Conservation (phyloP, 106 monocot genomes). For the Allium sativum region DNA sequence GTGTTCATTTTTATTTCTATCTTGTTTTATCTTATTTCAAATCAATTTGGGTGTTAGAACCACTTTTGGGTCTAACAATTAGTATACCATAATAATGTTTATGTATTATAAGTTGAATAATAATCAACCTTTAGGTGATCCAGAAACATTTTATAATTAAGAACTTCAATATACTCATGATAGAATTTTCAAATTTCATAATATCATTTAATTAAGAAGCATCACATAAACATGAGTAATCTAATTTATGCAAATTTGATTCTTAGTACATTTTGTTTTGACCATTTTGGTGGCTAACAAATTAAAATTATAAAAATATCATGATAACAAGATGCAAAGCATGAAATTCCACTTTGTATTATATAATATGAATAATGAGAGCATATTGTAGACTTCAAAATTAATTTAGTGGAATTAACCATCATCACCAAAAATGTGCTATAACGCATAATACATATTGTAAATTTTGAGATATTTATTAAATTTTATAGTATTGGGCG, state of each 20-base stretch:
- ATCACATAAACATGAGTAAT: constrained; percentile 2
- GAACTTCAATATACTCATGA: constrained; percentile 3
- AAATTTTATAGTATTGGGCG: no score
- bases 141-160: constrained; percentile 4
- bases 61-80: not conserved
- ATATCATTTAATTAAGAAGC: not conserved
- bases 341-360: no score
- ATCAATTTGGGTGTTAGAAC: constrained; percentile 1
- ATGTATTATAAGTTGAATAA: not conserved
- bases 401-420: no score
- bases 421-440: no score
- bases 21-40: no score
- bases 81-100: not conserved
- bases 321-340: no score
- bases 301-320: not conserved
- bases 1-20: no score
- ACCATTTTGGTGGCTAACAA: constrained; percentile 9
- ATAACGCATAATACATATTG: no score
- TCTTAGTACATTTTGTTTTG: not conserved
- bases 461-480: no score
- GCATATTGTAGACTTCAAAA: no score
- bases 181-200: not conserved
- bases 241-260: not conserved
- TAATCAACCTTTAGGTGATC: not conserved
- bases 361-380: no score